These are phyloP conservation scores for Phlyctochytrium bullatum DNA, from an alignment of 192 early-diverging fungal species.

Conservation along the genomic window DNA sequence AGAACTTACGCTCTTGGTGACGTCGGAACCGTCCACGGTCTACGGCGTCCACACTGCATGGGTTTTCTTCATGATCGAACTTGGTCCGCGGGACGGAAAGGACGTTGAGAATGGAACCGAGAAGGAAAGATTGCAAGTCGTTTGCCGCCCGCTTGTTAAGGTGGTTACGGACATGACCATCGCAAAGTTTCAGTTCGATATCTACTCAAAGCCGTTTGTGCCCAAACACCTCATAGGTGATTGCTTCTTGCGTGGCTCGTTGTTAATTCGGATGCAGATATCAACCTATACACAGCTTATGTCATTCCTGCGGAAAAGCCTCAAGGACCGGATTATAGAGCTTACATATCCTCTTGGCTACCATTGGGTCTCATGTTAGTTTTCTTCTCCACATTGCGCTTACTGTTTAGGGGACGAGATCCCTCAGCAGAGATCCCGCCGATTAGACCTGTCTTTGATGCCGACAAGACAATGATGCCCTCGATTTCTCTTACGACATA, in stretches of 20 bases:
- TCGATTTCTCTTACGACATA: not conserved
- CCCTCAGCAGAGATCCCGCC: not conserved
- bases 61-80: not conserved
- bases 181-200: not conserved
- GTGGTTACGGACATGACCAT: not conserved
- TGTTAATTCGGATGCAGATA: no score
- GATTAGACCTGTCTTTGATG: not conserved
- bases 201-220: constrained; percentile 2
- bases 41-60: not conserved
- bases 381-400: not conserved
- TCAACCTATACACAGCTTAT: not conserved
- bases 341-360: not conserved
- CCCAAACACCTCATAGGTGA: not conserved
- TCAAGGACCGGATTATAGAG: not conserved
- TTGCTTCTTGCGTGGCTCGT: no score
- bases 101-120: not conserved
- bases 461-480: not conserved
- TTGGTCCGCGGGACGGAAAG: no score
- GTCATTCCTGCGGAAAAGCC: not conserved
- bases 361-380: not conserved
- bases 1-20: not conserved
- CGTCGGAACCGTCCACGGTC: not conserved
- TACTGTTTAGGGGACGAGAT: not conserved
- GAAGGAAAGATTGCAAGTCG: not conserved
- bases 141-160: not conserved